phyloP scores from a whole-genome alignment of 2,329 filamentous ascomycete species.

The Verticillium alfalfae region DNA sequence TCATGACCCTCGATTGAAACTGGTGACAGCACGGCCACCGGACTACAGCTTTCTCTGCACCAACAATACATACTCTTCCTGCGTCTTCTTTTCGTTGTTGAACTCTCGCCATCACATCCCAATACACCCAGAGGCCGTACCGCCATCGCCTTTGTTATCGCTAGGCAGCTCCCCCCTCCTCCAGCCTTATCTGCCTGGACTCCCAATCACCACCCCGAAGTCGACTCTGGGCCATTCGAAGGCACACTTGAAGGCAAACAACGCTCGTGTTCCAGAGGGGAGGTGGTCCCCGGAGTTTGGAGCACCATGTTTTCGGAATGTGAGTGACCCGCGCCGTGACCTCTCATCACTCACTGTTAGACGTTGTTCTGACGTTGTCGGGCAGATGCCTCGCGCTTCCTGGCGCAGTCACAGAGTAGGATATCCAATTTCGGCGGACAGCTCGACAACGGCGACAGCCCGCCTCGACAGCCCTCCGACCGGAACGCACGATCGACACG shows the following conservation, averaged over 20 bases:
- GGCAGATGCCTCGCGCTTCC: constrained; percentile 89
- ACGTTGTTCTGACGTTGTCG: constrained; percentile 11
- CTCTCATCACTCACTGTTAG: background rate
- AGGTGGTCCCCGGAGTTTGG: constrained; percentile 9
- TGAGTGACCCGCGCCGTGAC: constrained; percentile 42
- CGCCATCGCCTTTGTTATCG: background rate
- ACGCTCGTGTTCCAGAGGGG: constrained; percentile 4
- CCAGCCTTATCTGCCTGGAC: background rate
- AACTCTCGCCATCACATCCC: background rate
- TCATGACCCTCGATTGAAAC: background rate
- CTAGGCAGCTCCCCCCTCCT: background rate
- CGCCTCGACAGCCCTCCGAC: constrained; percentile 25
- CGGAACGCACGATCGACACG: constrained; percentile 27
- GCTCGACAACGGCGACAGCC: constrained; percentile 38
- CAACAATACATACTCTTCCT: background rate
- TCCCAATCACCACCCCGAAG: background rate
- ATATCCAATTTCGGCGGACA: constrained; percentile 65
- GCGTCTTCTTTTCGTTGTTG: background rate
- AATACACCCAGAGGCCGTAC: background rate
- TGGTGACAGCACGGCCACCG: background rate
- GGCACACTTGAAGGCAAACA: background rate
- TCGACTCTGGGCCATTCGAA: background rate
- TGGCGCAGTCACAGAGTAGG: constrained; percentile 92
- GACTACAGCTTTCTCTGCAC: background rate
- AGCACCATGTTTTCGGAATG: constrained; percentile 66